Evolutionary conservation across 2,329 filamentous ascomycete species (phyloP).

Genomic region (Harringtonia aguacate): DNA sequence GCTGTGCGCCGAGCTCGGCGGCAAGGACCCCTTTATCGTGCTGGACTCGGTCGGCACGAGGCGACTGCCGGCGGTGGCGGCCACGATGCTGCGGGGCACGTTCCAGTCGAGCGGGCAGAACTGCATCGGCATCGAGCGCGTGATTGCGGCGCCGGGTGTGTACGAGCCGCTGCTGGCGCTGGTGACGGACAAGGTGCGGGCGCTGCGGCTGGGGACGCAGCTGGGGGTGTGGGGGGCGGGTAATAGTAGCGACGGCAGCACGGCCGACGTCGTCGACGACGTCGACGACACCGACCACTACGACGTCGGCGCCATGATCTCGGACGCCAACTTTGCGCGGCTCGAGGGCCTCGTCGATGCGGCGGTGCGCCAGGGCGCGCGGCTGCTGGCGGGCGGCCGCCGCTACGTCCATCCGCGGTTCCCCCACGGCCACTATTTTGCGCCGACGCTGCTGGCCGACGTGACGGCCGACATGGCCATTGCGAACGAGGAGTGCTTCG

Average conservation of each 20-base stretch:
- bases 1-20: constrained; percentile 82
- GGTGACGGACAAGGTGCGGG: constrained; percentile 63
- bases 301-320: constrained; percentile 88
- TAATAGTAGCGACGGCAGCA: neutral
- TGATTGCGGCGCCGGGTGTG: constrained; percentile 67
- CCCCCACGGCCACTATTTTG: constrained; percentile 80
- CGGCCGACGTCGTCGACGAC: neutral
- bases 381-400: constrained; percentile 69
- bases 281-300: constrained; percentile 27
- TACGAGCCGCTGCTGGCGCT: constrained; percentile 63
- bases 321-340: constrained; percentile 59
- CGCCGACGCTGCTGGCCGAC: constrained; percentile 81
- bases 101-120: constrained; percentile 97
- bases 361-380: constrained; percentile 69
- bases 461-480: constrained; percentile 80
- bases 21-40: constrained; percentile 86
- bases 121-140: constrained; percentile 92
- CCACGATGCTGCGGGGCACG: constrained; percentile 80
- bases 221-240: too few relatives aligned
- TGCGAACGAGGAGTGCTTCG: constrained; percentile 86
- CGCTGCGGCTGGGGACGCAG: constrained; percentile 59
- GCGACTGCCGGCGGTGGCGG: constrained; percentile 62
- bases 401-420: constrained; percentile 61
- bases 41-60: constrained; percentile 58
- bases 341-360: constrained; percentile 69